A percentile compares a stretch with the other conserved stretches of the same genome.
Conservation (phyloP, 2,329 filamentous ascomycete species). For the Xylaria sp. region DNA sequence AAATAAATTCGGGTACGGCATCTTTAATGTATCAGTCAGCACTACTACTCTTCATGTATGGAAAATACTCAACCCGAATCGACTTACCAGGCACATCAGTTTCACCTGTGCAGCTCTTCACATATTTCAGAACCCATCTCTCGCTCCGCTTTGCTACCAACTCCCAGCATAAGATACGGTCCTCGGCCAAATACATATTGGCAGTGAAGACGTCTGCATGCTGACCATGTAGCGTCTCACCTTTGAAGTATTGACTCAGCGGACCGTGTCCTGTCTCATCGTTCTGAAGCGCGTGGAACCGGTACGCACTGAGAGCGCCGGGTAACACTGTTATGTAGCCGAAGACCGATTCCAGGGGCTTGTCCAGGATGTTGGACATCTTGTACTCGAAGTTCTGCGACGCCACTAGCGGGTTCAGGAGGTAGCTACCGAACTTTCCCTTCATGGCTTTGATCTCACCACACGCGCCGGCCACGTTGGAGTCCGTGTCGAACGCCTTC, state of each 20-base stretch:
- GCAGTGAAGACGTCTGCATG: constrained; percentile 97
- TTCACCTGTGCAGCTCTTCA: constrained; percentile 95
- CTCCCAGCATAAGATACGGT: constrained; percentile 97
- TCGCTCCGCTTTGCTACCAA: constrained; percentile 94
- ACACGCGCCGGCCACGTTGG: constrained; percentile 94
- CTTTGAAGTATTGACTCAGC: constrained; percentile 95
- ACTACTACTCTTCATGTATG: constrained; percentile 39
- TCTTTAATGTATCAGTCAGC: constrained; percentile 64
- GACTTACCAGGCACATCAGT: constrained; percentile 93
- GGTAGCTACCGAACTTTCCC: constrained; percentile 82
- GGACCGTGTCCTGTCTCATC: constrained; percentile 95
- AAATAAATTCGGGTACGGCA: constrained; percentile 94
- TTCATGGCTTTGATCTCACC: constrained; percentile 99
- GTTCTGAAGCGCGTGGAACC: constrained; percentile 93
- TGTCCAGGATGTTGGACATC: constrained; percentile 99
- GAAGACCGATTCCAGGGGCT: constrained; percentile 95
- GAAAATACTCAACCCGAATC: constrained; percentile 20
- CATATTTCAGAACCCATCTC: constrained; percentile 97
- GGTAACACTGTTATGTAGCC: constrained; percentile 97
- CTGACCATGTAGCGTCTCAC: constrained; percentile 89
- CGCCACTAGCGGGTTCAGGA: constrained; percentile 92
- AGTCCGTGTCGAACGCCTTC: constrained; percentile 99
- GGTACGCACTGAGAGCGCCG: constrained; percentile 98
- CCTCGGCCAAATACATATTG: constrained; percentile 99
- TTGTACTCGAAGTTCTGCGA: constrained; percentile 99